Percentiles rank a stretch among this genome's conserved stretches.
Evolutionary conservation across 2,329 filamentous ascomycete species (phyloP).

Genomic region (Verticillium tricorpus): DNA sequence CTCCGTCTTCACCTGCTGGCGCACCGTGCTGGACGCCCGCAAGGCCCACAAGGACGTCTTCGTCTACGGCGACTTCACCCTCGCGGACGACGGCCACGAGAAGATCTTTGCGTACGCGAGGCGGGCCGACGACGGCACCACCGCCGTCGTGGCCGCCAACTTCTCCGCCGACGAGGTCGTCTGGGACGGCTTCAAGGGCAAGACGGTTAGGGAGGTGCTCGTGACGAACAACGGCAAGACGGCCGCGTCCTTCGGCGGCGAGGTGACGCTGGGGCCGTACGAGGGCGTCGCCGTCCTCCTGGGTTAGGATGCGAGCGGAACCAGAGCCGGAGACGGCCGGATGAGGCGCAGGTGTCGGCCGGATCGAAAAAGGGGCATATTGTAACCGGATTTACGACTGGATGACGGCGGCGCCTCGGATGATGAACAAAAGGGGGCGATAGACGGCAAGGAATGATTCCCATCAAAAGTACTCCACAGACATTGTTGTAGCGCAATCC

Average conservation of each 20-base stretch:
- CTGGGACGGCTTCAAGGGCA: constrained; percentile 22
- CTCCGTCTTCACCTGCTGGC: constrained; percentile 60
- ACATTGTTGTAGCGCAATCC: background rate
- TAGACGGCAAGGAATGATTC: background rate
- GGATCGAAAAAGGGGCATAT: background rate
- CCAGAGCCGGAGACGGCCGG: too few species aligned
- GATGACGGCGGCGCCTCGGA: background rate
- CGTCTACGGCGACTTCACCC: constrained; percentile 56
- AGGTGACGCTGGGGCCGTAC: constrained; percentile 28
- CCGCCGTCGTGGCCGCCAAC: constrained; percentile 33
- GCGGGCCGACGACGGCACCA: constrained; percentile 22
- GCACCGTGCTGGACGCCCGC: constrained; percentile 51
- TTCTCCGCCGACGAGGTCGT: constrained; percentile 26
- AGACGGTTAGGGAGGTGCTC: constrained; percentile 25
- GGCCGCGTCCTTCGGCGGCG: constrained; percentile 19
- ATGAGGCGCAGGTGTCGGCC: background rate
- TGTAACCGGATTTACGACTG: background rate
- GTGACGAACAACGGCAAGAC: constrained; percentile 26
- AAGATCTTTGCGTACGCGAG: constrained; percentile 33
- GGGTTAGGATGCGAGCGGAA: background rate
- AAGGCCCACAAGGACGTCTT: constrained; percentile 59
- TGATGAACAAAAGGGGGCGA: background rate
- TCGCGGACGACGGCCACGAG: constrained; percentile 30
- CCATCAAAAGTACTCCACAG: background rate
- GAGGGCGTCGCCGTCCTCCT: constrained; percentile 31